Evolutionary conservation across 805 yeast species (phyloP).

Genomic region (Teunomyces funiuensis): DNA sequence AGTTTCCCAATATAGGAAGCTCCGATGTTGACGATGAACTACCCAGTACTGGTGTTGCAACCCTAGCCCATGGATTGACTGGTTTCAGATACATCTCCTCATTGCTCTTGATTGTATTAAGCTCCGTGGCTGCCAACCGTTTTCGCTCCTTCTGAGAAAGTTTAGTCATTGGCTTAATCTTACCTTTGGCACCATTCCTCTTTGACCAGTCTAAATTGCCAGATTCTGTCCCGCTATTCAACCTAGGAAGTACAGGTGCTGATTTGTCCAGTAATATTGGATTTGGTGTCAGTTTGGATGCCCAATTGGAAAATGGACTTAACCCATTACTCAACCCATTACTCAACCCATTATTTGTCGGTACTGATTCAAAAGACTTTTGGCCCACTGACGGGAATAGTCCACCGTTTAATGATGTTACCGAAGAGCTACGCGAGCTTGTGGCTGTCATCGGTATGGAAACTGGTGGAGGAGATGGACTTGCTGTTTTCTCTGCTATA

Average conservation of each 20-base stretch:
- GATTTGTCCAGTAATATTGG: slow-evolving; percentile 13
- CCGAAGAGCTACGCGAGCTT: slow-evolving; percentile 2
- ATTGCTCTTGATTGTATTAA: background rate
- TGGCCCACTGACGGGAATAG: slow-evolving; percentile 7
- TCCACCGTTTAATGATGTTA: background rate
- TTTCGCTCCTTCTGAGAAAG: slow-evolving; percentile 63
- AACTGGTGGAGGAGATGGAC: slow-evolving; percentile 8
- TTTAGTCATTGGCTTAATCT: slow-evolving; percentile 38
- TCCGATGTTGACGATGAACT: background rate
- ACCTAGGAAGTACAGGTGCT: background rate
- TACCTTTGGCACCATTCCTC: slow-evolving; percentile 22
- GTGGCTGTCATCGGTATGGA: background rate
- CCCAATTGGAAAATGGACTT: slow-evolving; percentile 31
- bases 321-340: slow-evolving; percentile 15
- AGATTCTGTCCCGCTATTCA: background rate
- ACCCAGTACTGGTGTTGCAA: background rate
- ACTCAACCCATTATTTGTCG: too few relatives aligned
- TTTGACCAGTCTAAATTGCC: slow-evolving; percentile 11
- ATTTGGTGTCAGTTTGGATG: slow-evolving; percentile 15
- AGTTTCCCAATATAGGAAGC: background rate
- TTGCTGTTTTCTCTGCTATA: slow-evolving; percentile 6
- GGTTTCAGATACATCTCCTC: background rate
- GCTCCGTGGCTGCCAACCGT: slow-evolving; percentile 24
- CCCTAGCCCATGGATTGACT: slow-evolving; percentile 8
- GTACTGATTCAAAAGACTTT: background rate